These are phyloP conservation scores for Sporothrix phasma DNA, from an alignment of 2,329 filamentous ascomycete genomes.

Conservation along the genomic window DNA sequence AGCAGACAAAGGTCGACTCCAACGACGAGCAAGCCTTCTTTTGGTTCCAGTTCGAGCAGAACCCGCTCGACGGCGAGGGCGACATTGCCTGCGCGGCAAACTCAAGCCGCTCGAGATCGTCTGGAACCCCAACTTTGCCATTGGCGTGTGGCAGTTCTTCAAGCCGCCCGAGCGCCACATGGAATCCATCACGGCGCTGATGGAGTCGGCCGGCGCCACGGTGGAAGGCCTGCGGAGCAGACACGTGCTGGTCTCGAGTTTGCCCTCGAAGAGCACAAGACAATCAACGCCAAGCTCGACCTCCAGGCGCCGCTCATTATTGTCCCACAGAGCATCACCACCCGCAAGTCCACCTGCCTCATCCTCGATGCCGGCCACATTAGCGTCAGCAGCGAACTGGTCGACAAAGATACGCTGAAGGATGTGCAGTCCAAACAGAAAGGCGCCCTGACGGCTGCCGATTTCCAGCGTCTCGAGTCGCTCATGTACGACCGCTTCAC, in stretches of 20 bases:
- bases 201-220: constrained; percentile 91
- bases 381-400: constrained; percentile 85
- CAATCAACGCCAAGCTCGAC: constrained; percentile 90
- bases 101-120: constrained; percentile 93
- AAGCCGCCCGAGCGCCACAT: constrained; percentile 92
- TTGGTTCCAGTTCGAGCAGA: constrained; percentile 83
- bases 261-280: constrained; percentile 94
- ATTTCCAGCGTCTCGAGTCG: constrained; percentile 77
- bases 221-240: constrained; percentile 93
- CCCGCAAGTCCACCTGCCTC: constrained; percentile 70
- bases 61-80: constrained; percentile 84
- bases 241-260: constrained; percentile 93
- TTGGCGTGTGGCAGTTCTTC: constrained; percentile 91
- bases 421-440: constrained; percentile 87
- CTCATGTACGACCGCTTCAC: constrained; percentile 97
- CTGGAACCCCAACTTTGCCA: constrained; percentile 89
- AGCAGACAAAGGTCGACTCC: constrained; percentile 30
- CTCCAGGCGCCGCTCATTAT: constrained; percentile 94
- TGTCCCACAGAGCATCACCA: constrained; percentile 83
- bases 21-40: constrained; percentile 75
- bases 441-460: constrained; percentile 76
- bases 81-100: constrained; percentile 86
- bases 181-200: constrained; percentile 92
- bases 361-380: constrained; percentile 96
- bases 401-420: constrained; percentile 80